Base-by-base conservation (phyloP, 805 yeast species). In the Starmerella floris region DNA sequence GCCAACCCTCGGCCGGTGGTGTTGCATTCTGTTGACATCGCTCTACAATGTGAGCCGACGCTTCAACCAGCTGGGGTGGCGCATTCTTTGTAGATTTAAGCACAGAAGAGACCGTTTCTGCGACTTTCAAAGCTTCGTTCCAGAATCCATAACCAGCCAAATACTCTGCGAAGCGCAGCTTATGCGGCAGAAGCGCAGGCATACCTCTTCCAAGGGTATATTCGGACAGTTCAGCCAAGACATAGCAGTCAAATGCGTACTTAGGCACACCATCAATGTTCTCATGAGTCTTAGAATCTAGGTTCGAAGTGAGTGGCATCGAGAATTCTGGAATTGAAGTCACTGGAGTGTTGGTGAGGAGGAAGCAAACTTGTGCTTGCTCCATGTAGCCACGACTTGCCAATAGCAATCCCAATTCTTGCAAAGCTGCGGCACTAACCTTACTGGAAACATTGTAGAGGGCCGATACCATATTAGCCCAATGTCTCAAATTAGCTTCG, bases 211-310 rank as follows among this genome's bases (percentile, higher is more conserved):
- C 52, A 2, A 66, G 57, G 6, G 66, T 56, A 53, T 65, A 78
- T 57, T 83, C 94, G 55, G 77, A 82, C 4, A 81, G 59, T 56
- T 83, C 94, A 4, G 80, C 74, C 55, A 79, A 68, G 23, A 78
- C 56, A 30, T 70, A 55, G 20, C 73, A 58, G 39, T 73, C 76
- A 26, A 66, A 50, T 9, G 39, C 20, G 21, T 20, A 26, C 13
- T 31, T 15, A 8, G 19, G 19, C 8, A 25, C 28, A 25, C 28
- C 28, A 9, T 8, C 25, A 22, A 40, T 42, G 23, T 39, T 42
- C 1, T 20, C 13, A n/a, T n/a, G n/a, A n/a, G n/a, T n/a, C 13
- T 25, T 8, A 13, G 28, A 13, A 22, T 16, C 21, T 10, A 22
- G 20, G 9, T 26, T 61, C 58, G 20, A 58, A 45, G 4, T 59